Base-by-base conservation (phyloP, 2,329 filamentous ascomycete genomes). In the Colletotrichum ledebouriae region DNA sequence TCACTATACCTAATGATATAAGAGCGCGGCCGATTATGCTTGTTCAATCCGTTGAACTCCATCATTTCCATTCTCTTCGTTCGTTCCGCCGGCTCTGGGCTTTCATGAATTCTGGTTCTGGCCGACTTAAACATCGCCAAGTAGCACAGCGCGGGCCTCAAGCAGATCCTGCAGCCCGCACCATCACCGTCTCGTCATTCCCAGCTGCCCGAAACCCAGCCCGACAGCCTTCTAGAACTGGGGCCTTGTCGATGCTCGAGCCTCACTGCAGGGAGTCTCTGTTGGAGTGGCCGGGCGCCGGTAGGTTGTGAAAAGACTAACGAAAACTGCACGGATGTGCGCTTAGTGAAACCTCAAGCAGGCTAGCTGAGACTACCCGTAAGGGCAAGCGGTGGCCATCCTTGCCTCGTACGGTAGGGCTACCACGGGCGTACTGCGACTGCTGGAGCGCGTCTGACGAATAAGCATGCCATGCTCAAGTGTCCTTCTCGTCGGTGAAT, bases 1-100 rank as follows among this genome's bases (percentile, higher is more conserved):
- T 66, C 50, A 60, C 56, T 56, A 55, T 55, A 29, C 42, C 64
- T 37, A 47, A 69, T 69, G 61, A 60, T 69, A 66, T 56, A 66
- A 69, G 61, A 22, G 25, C 29, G 22, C 22, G 34, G 25, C 17
- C 49, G 66, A 69, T 60, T 65, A 55, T 44, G 41, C 55, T 65
- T 49, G 41, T 60, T 22, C 49, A 46, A 39, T 69, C 41, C 66
- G 49, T 37, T 44, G 37, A 34, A 15, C 33, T n/a, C n/a, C 49
- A 56, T 66, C 59, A 49, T 56, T 11, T 15, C 44, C 55, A 53
- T 62, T 39, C 34, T 58, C 34, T 39, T 49, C 29, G 61, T 37
- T 47, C 57, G 61, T 41, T 53, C 61, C 56, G 33, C 10, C n/a
- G 47, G 37, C 47, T 53, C 59, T 60, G 58, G 15, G 25, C 47